Evolutionary conservation across 2,329 filamentous ascomycete species (phyloP).

Genomic region (Raffaelea albimanens): DNA sequence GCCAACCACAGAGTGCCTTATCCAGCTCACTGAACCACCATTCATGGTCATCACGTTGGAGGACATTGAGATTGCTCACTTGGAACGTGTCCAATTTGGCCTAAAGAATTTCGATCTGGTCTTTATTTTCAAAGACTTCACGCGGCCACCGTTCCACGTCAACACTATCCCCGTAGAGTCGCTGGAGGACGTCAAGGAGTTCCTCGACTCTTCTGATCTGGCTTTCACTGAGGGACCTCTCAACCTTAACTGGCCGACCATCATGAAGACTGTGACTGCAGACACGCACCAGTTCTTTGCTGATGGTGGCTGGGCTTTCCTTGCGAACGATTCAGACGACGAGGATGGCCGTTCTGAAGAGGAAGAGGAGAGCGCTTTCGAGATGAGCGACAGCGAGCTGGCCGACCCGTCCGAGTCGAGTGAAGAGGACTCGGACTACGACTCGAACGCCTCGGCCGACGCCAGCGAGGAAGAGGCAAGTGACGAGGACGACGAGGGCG

Average conservation of each 20-base stretch:
- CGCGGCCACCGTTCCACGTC: conserved; percentile 81
- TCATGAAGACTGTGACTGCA: conserved; percentile 96
- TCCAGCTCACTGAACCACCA: conserved; percentile 92
- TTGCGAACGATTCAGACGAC: conserved; percentile 78
- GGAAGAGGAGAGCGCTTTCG: conserved; percentile 86
- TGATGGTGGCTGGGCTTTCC: conserved; percentile 91
- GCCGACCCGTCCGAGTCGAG: conserved; percentile 68
- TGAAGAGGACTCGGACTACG: conserved; percentile 85
- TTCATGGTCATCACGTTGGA: conserved; percentile 94
- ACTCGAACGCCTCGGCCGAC: conserved; percentile 77
- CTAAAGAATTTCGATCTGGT: conserved; percentile 99
- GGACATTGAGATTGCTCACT: conserved; percentile 90
- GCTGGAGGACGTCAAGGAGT: conserved; percentile 92
- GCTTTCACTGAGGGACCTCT: conserved; percentile 89
- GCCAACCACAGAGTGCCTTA: conserved; percentile 91
- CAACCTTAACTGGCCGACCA: conserved; percentile 97
- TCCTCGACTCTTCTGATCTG: conserved; percentile 92
- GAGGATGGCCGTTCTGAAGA: conserved; percentile 70
- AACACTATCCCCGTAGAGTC: conserved; percentile 97
- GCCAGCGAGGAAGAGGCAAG: conserved; percentile 69
- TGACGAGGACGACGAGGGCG: conserved; percentile 68
- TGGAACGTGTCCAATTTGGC: conserved; percentile 93
- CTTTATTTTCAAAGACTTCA: conserved; percentile 96
- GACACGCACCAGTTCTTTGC: conserved; percentile 93
- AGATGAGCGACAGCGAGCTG: conserved; percentile 78